Evolutionary conservation across 2,329 filamentous ascomycete genomes (phyloP).

Genomic region (Talaromyces rugulosus): DNA sequence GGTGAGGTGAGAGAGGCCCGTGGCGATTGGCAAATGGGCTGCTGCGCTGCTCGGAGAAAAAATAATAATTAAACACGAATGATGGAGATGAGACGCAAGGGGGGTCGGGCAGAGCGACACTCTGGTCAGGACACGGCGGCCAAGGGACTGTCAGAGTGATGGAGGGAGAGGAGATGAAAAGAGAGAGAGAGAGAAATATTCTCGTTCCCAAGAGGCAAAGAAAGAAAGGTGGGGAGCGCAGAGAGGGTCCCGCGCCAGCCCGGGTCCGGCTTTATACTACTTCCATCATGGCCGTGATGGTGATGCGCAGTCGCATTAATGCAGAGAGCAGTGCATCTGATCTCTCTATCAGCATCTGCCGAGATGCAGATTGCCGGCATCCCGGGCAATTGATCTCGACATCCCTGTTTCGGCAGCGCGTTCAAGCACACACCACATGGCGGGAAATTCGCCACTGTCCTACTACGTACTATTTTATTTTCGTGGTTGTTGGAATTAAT

Average conservation of each 20-base stretch:
- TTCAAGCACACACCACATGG: background rate
- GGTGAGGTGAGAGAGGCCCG: background rate
- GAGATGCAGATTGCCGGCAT: background rate
- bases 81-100: background rate
- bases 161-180: background rate
- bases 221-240: constrained; percentile 4
- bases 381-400: background rate
- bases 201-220: constrained; percentile 2
- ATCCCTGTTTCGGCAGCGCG: background rate
- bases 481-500: too few species aligned
- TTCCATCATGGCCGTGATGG: background rate
- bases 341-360: background rate
- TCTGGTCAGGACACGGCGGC: background rate
- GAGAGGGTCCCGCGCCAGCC: background rate
- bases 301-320: background rate
- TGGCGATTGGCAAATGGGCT: background rate
- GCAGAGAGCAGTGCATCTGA: background rate
- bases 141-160: background rate
- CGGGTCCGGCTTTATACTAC: constrained; percentile 7
- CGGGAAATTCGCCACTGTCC: too few species aligned
- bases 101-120: background rate
- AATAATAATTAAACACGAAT: background rate
- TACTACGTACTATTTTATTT: too few species aligned
- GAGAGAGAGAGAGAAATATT: background rate
- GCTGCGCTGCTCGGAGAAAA: background rate